These are phyloP conservation scores for Puccinia horiana DNA, from an alignment of 1,284 basidiomycete species.

Conservation along the genomic window DNA sequence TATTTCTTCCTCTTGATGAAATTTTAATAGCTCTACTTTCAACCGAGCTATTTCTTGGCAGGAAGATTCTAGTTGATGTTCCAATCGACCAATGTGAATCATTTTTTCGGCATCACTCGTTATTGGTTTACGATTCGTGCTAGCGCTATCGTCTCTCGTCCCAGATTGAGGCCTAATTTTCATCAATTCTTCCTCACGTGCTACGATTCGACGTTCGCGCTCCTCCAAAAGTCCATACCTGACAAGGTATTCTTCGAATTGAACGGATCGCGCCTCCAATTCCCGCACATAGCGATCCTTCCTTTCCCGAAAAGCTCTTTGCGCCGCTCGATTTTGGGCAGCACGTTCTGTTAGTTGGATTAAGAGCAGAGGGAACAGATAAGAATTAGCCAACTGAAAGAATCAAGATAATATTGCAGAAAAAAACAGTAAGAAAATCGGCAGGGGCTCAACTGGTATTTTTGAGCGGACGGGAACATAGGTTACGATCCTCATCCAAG, in stretches of 20 bases:
- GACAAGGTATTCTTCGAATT: constrained; percentile 32
- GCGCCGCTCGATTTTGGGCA: constrained; percentile 47
- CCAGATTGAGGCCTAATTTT: not conserved
- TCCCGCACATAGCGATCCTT: constrained; percentile 45
- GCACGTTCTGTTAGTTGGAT: constrained; percentile 35
- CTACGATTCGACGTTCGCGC: constrained; percentile 25
- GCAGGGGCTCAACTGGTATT: constrained; percentile 34
- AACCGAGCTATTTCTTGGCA: constrained; percentile 15
- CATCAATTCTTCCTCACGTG: constrained; percentile 28
- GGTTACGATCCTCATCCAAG: constrained; percentile 12
- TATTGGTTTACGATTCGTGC: not conserved
- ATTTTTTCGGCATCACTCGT: not conserved
- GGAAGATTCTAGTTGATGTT: constrained; percentile 13
- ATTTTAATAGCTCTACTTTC: constrained; percentile 4
- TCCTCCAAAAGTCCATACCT: constrained; percentile 20
- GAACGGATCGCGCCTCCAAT: constrained; percentile 25
- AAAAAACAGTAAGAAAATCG: not conserved
- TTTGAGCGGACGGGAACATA: constrained; percentile 30
- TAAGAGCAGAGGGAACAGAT: not conserved
- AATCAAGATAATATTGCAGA: not conserved
- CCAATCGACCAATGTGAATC: constrained; percentile 2
- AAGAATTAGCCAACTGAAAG: not conserved
- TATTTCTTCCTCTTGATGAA: not conserved
- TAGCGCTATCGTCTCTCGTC: not conserved
- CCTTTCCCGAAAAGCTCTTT: constrained; percentile 45